Evolutionary conservation across 2,329 filamentous ascomycete species (phyloP), one percentile per base, ranked within the genome.

Genomic region (Cladobotryum protrusum): DNA sequence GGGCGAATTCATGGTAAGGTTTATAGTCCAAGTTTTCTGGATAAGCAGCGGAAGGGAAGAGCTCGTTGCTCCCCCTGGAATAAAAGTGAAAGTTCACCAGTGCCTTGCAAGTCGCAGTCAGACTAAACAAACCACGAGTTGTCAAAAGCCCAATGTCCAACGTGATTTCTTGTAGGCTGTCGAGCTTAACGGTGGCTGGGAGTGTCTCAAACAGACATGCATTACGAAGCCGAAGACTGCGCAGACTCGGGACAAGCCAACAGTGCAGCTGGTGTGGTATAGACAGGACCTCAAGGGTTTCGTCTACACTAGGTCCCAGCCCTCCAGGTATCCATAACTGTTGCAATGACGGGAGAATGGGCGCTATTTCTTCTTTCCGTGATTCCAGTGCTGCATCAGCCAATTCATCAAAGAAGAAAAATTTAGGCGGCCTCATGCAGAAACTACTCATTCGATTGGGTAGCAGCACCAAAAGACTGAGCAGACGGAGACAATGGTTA

Each of bases 241-340:
- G 47, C 11, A 48, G 47, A 32, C 29, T 43, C 19, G 47, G 47
- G 32, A 43, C 33, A n/a, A 48, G 47, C 32, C 40, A 48, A 3
- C 13, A 18, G 4, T 18, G 12, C 13, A 48, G 13, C 29, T 48
- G 40, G 15, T 43, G 34, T 7, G 19, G 40, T 13, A 32, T n/a
- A n/a, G 42, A 40, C 4, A 36, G 47, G 1, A 34, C 18, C 3
- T 36, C 33, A 18, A 46, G n/a, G 13, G 41, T 33, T 43, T 42
- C 18, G 14, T 18, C 20, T 15, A 36, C 9, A 12, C n/a, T 15
- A 19, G 19, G 39, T 15, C 39, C 15, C 14, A 43, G 40, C 15
- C 40, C 40, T 43, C 47, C 47, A 13, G 47, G 40, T 3, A 29
- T 34, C 47, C 47, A 43, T 6, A 48, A 6, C 9, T 48, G 40